A percentile compares a stretch with the other conserved stretches of the same genome.
These are phyloP conservation scores for Apiotrichum porosum DNA, from an alignment of 1,284 basidiomycete species.

Conservation along the genomic window DNA sequence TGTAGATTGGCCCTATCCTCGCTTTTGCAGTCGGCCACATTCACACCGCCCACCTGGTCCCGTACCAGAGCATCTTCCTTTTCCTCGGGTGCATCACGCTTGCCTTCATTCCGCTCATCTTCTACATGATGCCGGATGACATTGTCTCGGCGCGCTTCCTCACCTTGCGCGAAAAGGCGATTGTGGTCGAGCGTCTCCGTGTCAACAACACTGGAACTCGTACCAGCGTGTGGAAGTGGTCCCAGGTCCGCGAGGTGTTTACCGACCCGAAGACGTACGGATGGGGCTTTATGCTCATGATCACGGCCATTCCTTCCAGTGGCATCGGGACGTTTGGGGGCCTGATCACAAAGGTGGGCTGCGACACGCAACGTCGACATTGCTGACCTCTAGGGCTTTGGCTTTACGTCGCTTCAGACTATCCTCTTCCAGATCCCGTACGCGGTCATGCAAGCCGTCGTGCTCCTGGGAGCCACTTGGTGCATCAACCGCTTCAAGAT, in stretches of 20 bases:
- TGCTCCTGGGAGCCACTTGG: constrained; percentile 49
- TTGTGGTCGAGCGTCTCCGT: constrained; percentile 45
- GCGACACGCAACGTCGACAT: constrained; percentile 2
- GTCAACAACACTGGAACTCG: constrained; percentile 49
- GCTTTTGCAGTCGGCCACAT: no score
- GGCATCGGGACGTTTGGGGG: constrained; percentile 46
- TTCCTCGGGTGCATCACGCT: constrained; percentile 54
- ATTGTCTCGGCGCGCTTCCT: constrained; percentile 45
- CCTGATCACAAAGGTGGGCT: constrained; percentile 41
- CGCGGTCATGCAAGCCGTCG: constrained; percentile 51
- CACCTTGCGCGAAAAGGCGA: constrained; percentile 37
- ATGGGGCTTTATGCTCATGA: constrained; percentile 31
- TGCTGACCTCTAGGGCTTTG: constrained; percentile 25
- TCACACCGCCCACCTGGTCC: no score
- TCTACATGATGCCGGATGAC: constrained; percentile 47
- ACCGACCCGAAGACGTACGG: constrained; percentile 38
- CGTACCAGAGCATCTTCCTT: no score
- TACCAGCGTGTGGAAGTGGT: constrained; percentile 43
- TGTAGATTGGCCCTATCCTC: no score
- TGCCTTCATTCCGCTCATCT: constrained; percentile 51
- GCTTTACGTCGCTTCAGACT: constrained; percentile 43
- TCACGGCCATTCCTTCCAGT: constrained; percentile 39
- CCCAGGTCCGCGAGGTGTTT: constrained; percentile 44
- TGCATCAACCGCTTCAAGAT: constrained; percentile 53
- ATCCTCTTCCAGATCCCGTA: constrained; percentile 51